Percentiles rank a stretch among this genome's conserved stretches.
phyloP scores from a whole-genome alignment of 1,139 yeast genomes.

The Candida dubliniensis region DNA sequence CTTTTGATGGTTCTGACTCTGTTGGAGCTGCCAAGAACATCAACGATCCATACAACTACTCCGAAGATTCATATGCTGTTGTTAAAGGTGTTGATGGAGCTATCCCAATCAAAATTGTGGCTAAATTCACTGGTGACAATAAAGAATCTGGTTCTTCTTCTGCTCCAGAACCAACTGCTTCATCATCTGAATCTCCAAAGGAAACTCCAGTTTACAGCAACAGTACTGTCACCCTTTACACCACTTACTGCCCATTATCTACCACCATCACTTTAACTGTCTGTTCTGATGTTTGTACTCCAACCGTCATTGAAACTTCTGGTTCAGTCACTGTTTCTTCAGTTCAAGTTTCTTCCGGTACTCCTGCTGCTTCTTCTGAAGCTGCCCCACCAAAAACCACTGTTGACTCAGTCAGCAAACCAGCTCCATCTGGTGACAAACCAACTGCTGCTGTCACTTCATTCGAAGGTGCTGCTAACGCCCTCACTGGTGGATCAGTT shows the following conservation, averaged over 20 bases:
- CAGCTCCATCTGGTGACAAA: too few relatives aligned
- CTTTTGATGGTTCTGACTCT: slow-evolving; percentile 28
- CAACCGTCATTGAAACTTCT: slow-evolving; percentile 5
- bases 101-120: slow-evolving; percentile 21
- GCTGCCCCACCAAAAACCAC: not conserved
- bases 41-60: slow-evolving; percentile 43
- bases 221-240: not conserved
- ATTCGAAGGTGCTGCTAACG: slow-evolving; percentile 8
- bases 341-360: not conserved
- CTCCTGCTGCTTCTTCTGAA: too few relatives aligned
- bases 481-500: slow-evolving; percentile 6
- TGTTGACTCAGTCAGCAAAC: not conserved
- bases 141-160: not conserved
- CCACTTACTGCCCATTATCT: slow-evolving; percentile 12
- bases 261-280: slow-evolving; percentile 13
- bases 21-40: slow-evolving; percentile 43
- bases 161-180: not conserved
- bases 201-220: too few relatives aligned
- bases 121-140: slow-evolving; percentile 5
- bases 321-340: slow-evolving; percentile 2
- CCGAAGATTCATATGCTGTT: slow-evolving; percentile 28
- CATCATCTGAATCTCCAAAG: too few relatives aligned
- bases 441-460: slow-evolving; percentile 3
- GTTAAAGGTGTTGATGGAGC: slow-evolving; percentile 19
- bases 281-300: slow-evolving; percentile 9